Base-by-base conservation (phyloP, 768 basidiomycete species). In the Collybia sp. region DNA sequence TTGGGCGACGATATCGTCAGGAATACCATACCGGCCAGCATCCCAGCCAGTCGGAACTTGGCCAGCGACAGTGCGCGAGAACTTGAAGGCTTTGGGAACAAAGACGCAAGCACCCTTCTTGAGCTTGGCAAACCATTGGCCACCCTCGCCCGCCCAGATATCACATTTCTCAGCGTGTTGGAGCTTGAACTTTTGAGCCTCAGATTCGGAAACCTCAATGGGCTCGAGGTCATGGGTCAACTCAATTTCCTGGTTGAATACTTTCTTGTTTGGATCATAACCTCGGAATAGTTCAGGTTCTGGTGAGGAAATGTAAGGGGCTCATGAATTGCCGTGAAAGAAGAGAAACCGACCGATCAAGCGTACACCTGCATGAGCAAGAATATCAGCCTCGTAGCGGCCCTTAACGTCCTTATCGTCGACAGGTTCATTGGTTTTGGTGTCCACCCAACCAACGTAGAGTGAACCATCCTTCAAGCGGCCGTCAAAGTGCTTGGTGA, bases 41-140 rank as follows among this genome's bases (percentile, higher is more conserved):
- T 93, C 75, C 95, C 96, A 99, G 12, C 96, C 96, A 17, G 94
- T 96, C 2, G 96, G 96, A 45, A 99, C 76, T 65, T 98, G 96
- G 39, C 93, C 95, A 40, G 90, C 94, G 40, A 98, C 96, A 36
- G 88, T 80, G 41, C 95, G 89, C 60, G 83, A 90, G 77, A 98
- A 98, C 54, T 77, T 80, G 79, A 97, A 85, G 2, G 95, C 88
- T 70, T 99, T 99, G 42, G 96, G 95, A 36, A 98, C 83, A 53
- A 85, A 76, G 50, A 99, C 74, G 38, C 90, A 84, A 10, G 96
- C 93, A 42, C 96, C 96, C 69, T 91, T 95, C 85, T 98, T 98
- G 76, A 98, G 85, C 70, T 97, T 96, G 62, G 93, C 93, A 58
- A 90, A 93, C 91, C 88, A 96, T 61, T 95, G 90, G n/a, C 88